These are phyloP conservation scores for Saturnispora zaruensis DNA, from an alignment of 805 yeast genomes.

Conservation along the genomic window DNA sequence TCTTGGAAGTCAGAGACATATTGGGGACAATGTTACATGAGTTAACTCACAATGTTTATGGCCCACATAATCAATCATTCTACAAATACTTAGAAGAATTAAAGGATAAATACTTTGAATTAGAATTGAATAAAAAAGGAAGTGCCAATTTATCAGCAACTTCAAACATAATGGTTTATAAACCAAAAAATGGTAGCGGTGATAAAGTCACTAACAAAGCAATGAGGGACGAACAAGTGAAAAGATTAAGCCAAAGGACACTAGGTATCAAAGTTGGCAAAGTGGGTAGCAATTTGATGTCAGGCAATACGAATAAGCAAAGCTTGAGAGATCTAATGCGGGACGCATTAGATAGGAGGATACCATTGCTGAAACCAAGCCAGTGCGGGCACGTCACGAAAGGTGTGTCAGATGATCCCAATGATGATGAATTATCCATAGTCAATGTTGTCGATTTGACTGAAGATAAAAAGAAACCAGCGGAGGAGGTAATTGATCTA, in stretches of 20 bases:
- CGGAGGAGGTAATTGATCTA: not conserved
- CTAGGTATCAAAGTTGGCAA: conserved; percentile 34
- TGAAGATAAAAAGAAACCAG: conserved; percentile 10
- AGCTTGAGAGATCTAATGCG: conserved; percentile 35
- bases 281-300: conserved; percentile 22
- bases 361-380: conserved; percentile 46
- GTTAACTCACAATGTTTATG: conserved; percentile 67
- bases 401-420: conserved; percentile 28
- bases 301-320: not conserved
- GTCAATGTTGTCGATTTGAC: conserved; percentile 22
- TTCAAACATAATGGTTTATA: conserved; percentile 2
- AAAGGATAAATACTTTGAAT: conserved; percentile 39
- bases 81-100: conserved; percentile 57
- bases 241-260: conserved; percentile 33
- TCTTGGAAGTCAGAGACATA: conserved; percentile 56
- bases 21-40: conserved; percentile 87
- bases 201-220: conserved; percentile 16
- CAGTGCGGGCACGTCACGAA: conserved; percentile 18
- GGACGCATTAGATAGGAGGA: conserved; percentile 57
- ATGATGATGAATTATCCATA: conserved; percentile 37
- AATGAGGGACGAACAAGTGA: conserved; percentile 33
- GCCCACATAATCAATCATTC: conserved; percentile 73
- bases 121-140: conserved; percentile 25
- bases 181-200: conserved; percentile 37
- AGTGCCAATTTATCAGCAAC: conserved; percentile 1